Base-by-base conservation (phyloP, 805 yeast species). In the Maudiozyma bulderi region DNA sequence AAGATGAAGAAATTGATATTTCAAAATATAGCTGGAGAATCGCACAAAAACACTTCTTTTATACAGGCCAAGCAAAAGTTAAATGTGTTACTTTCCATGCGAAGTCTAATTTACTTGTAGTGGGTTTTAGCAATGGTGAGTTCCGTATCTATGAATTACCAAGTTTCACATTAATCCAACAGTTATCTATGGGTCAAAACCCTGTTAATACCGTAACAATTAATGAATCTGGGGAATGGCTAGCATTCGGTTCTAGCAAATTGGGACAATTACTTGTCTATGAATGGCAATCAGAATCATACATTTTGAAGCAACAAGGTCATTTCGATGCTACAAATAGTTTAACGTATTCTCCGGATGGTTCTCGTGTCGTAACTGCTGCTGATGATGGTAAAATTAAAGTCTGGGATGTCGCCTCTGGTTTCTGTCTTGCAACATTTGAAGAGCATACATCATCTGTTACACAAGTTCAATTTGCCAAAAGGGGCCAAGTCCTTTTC, bases 231-330 rank as follows among this genome's bases (percentile, higher is more conserved):
- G 99, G 99, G 34, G 99, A 93, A 66, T 93, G 99, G 99, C 72
- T 93, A 33, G 95, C 96, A 0, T 86, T 93, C 66, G 99, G 99
- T 5, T 89, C 97, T 0, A 70, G 88, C 34, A 82, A 81, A 60
- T 67, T 86, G 31, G 99, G 99, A n/a, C 99, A 93, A 68, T 70
- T 93, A 51, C 70, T 93, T 50, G 99, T 93, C 0, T 93, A 95
- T 73, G 99, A 93, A 73, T 93, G 99, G 99, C 96, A 93, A 70
- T 86, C 95, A 5, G 99, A 93, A 65, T 86, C 96, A 0, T 93
- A 91, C 62, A 84, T 93, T 44, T 72, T 93, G 55, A 90, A 91
- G 63, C 99, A 93, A 64, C 99, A 93, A 68, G 97, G 98, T 28
- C 99, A 93, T 68, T 91, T 86, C 61, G 99, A 93, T 65, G 74